Evolutionary conservation across 106 monocot species (phyloP).

Genomic region (Cymbidium sinense): DNA sequence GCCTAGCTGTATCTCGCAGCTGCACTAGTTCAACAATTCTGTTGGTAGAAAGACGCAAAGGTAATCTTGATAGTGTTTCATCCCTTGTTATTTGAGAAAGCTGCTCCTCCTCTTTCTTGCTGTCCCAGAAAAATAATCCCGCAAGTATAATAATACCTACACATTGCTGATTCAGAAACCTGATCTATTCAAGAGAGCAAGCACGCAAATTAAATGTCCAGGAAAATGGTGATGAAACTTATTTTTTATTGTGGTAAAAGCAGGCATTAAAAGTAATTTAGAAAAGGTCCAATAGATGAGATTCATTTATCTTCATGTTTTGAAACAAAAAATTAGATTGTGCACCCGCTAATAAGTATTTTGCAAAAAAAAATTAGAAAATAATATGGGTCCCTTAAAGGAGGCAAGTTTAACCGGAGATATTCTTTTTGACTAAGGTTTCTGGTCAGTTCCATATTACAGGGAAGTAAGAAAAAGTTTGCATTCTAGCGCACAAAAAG

Average conservation of each 20-base stretch:
- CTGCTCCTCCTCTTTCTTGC: conserved; percentile 93
- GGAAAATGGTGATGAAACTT: too few species aligned
- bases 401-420: too few species aligned
- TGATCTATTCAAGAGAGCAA: conserved; percentile 44
- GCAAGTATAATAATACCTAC: conserved; percentile 84
- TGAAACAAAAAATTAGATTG: too few species aligned
- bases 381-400: too few species aligned
- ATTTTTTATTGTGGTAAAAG: too few species aligned
- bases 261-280: too few species aligned
- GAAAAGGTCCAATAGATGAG: too few species aligned
- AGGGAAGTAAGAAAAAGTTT: background rate
- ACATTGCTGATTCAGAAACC: conserved; percentile 77
- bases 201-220: background rate
- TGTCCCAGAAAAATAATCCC: conserved; percentile 92
- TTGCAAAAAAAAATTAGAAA: too few species aligned
- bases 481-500: background rate
- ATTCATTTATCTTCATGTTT: too few species aligned
- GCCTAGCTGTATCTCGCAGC: conserved; percentile 75
- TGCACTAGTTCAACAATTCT: conserved; percentile 92
- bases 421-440: too few species aligned
- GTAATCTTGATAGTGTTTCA: conserved; percentile 93
- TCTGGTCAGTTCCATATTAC: too few species aligned
- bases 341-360: too few species aligned
- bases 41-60: conserved; percentile 87
- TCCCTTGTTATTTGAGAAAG: conserved; percentile 77